Base-by-base conservation (phyloP, 2,329 filamentous ascomycete genomes). In the Fusarium agapanthi region DNA sequence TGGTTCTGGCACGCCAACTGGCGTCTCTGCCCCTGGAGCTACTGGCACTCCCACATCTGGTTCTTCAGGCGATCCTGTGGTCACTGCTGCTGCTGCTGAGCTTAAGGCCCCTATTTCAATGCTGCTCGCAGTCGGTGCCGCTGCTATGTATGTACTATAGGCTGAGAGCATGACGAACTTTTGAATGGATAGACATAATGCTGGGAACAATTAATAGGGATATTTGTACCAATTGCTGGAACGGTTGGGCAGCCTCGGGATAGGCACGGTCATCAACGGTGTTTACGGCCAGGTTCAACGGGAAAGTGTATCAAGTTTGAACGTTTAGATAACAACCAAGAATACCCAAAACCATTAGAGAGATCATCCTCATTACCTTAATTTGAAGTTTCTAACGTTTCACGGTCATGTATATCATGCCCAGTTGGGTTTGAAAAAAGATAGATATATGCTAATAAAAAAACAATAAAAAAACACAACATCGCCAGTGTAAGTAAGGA, bases 61-160 rank as follows among this genome's bases (percentile, higher is more conserved):
- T 38, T 76, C 53, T 40, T 60, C 74, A 10, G 60, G 69, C 20
- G 61, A 69, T 22, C 57, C 73, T 32, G 70, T 73, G 12, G 60
- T 71, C 40, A 69, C 72, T 45, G 72, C 71, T 40, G 71, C 67
- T 28, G 67, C 81, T 43, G 75, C 79, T 35, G 77, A 78, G 61
- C 71, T 86, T 69, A 74, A 81, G 54, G 81, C 82, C 13, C 83
- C 86, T 32, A 80, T 80, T 76, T 80, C 83, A 22, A 73, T 85
- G 67, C 80, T 89, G 51, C 70, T 86, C 55, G 83, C 78, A 66
- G 67, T 86, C 38, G 85, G 80, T 61, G 82, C 81, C 38, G 81
- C 83, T 64, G 79, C 88, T 65, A 73, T 88, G 75, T 79, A 88
- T 53, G 65, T 80, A 43, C 64, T 81, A 68, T 81, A 79, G 71